phyloP scores from a whole-genome alignment of 371 early-diverging fungal species.

The Mucor lusitanicus region DNA sequence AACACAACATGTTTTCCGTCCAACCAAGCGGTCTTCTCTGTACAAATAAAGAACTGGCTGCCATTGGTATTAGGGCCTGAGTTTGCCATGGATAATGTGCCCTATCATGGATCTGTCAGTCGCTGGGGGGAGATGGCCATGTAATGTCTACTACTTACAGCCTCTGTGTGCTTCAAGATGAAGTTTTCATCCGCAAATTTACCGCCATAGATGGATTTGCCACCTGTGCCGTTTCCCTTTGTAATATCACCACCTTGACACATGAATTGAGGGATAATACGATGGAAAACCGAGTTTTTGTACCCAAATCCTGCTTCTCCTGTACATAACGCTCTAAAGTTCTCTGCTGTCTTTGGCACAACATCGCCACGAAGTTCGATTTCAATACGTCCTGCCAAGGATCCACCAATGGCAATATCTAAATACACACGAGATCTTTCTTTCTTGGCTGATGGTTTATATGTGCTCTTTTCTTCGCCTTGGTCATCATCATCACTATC shows the following conservation, averaged over 20 bases:
- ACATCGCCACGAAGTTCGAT: conserved; percentile 77
- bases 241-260: conserved; percentile 98
- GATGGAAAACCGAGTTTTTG: conserved; percentile 85
- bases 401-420: conserved; percentile 53
- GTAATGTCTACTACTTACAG: conserved; percentile 49
- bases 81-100: conserved; percentile 93
- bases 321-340: conserved; percentile 39
- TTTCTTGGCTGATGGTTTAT: conserved; percentile 4
- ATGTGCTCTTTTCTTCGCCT: background rate
- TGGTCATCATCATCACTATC: conserved; percentile 17
- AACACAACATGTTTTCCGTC: conserved; percentile 99
- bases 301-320: conserved; percentile 74
- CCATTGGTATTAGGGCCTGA: conserved; percentile 93
- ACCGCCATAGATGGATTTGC: conserved; percentile 91
- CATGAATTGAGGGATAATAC: conserved; percentile 94
- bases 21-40: conserved; percentile 81
- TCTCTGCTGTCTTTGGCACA: conserved; percentile 77
- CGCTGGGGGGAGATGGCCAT: background rate
- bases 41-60: conserved; percentile 97
- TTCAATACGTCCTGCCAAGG: conserved; percentile 72
- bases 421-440: conserved; percentile 51
- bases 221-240: conserved; percentile 92
- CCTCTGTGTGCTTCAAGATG: conserved; percentile 83
- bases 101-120: conserved; percentile 23
- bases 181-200: conserved; percentile 98